Conservation (phyloP, 164 flowering plant species). For the Tinospora cordifolia region DNA sequence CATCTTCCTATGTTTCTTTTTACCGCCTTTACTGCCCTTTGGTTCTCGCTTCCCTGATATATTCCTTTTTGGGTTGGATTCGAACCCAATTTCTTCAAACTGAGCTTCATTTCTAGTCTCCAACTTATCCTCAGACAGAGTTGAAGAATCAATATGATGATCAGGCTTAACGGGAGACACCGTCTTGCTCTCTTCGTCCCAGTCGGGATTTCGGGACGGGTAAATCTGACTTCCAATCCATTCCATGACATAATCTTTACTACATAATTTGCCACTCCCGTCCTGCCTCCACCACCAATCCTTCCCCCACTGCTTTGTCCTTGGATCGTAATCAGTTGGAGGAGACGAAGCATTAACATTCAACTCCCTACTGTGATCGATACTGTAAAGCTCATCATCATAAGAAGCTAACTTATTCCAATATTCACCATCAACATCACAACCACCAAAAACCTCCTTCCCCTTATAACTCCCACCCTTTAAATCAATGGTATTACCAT, state of each 20-base stretch:
- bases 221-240: slow-evolving; percentile 97
- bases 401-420: slow-evolving; percentile 38
- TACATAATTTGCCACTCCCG: slow-evolving; percentile 79
- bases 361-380: slow-evolving; percentile 63
- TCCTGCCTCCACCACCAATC: slow-evolving; percentile 99
- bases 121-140: slow-evolving; percentile 18
- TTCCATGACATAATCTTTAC: slow-evolving; percentile 90
- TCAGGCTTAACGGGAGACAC: slow-evolving; percentile 25
- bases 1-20: slow-evolving; percentile 67
- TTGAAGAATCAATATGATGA: slow-evolving; percentile 16
- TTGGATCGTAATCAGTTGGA: slow-evolving; percentile 22
- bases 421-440: slow-evolving; percentile 30
- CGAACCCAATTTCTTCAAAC: slow-evolving; percentile 18
- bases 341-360: slow-evolving; percentile 22
- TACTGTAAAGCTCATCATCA: slow-evolving; percentile 46
- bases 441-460: slow-evolving; percentile 44
- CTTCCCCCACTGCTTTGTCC: slow-evolving; percentile 67
- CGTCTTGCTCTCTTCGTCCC: slow-evolving; percentile 55
- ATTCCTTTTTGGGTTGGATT: slow-evolving; percentile 16
- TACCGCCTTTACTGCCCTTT: slow-evolving; percentile 21
- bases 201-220: slow-evolving; percentile 47
- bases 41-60: slow-evolving; percentile 31
- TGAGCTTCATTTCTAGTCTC: slow-evolving; percentile 29
- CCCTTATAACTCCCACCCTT: slow-evolving; percentile 39
- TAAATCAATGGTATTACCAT: slow-evolving; percentile 24